Base-by-base conservation (phyloP, 2,329 filamentous ascomycete genomes). In the Neofusicoccum laricinum region DNA sequence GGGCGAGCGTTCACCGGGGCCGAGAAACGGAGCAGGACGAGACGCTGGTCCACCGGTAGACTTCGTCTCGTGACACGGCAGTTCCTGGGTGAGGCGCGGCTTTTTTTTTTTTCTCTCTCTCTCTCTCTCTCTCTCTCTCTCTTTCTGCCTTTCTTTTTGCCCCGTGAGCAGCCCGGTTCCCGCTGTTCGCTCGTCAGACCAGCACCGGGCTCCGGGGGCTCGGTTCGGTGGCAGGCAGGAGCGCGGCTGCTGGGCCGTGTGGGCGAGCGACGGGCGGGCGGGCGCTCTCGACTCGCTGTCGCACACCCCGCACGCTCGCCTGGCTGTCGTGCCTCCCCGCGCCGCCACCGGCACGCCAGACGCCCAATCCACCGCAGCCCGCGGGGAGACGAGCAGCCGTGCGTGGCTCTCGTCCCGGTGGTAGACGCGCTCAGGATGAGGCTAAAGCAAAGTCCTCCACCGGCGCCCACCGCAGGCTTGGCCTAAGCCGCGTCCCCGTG, bases 291-390 rank as follows among this genome's bases (percentile, higher is more conserved):
- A n/a, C n/a, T n/a, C n/a, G n/a, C n/a, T n/a, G n/a, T n/a, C n/a
- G n/a, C n/a, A 10, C 49, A 50, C 55, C 55, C 55, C 55, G 55
- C 55, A 59, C 55, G 55, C 55, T 21, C 41, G 15, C 38, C 36
- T 17, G 34, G 8, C 19, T 17, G 34, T n/a, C 19, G 40, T 41
- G 12, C 19, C 55, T 15, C 55, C 41, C 40, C 55, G 25, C 55
- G 40, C 55, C 55, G 41, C 55, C 55, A 46, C 55, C 55, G 41
- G n/a, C 40, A 15, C 12, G 32, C n/a, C 25, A 46, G 10, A 14
- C 53, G 14, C 40, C 53, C 25, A 59, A 59, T 59, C 55, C 55
- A 59, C 55, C 55, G 55, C 55, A 59, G 41, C 55, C 55, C 55
- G 41, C 55, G 55, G 55, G 55, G 46, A 59, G 25, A 7, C 25